phyloP scores from a whole-genome alignment of 768 basidiomycete genomes.

The Tricholomella constricta region DNA sequence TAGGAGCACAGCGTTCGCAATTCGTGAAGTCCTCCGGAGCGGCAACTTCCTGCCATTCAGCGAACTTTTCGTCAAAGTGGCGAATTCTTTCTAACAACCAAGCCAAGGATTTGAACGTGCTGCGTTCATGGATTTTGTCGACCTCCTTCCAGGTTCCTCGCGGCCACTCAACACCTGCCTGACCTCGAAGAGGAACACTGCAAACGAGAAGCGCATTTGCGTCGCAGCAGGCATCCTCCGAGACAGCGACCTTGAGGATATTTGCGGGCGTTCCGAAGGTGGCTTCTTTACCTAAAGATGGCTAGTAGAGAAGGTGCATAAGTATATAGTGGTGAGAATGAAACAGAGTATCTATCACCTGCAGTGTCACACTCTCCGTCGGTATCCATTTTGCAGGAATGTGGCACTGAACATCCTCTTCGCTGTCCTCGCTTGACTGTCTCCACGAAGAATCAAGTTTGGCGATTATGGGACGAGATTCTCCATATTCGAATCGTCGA shows the following conservation, averaged over 20 bases:
- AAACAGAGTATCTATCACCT: conserved; percentile 49
- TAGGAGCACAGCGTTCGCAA: conserved; percentile 85
- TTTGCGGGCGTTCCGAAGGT: conserved; percentile 65
- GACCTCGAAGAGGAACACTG: conserved; percentile 65
- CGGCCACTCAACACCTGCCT: conserved; percentile 82
- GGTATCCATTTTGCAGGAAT: conserved; percentile 69
- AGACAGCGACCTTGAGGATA: conserved; percentile 49
- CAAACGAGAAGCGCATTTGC: conserved; percentile 83
- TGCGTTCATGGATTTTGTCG: conserved; percentile 84
- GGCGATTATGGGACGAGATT: conserved; percentile 76
- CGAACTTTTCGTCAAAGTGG: conserved; percentile 65
- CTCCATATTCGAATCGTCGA: conserved; percentile 78
- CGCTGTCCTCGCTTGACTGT: conserved; percentile 54
- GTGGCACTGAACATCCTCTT: conserved; percentile 54
- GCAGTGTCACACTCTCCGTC: conserved; percentile 48
- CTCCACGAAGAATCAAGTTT: conserved; percentile 78
- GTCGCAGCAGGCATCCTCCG: conserved; percentile 64
- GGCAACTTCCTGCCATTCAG: conserved; percentile 65
- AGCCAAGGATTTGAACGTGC: conserved; percentile 76
- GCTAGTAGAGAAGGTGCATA: conserved; percentile 36
- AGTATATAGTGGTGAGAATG: conserved; percentile 17
- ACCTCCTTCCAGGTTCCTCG: conserved; percentile 73
- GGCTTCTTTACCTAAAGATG: conserved; percentile 55
- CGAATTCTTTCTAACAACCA: conserved; percentile 89
- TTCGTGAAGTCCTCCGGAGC: conserved; percentile 45